phyloP scores from a whole-genome alignment of 1,284 basidiomycete genomes.

The Sphaerobolus stellatus region DNA sequence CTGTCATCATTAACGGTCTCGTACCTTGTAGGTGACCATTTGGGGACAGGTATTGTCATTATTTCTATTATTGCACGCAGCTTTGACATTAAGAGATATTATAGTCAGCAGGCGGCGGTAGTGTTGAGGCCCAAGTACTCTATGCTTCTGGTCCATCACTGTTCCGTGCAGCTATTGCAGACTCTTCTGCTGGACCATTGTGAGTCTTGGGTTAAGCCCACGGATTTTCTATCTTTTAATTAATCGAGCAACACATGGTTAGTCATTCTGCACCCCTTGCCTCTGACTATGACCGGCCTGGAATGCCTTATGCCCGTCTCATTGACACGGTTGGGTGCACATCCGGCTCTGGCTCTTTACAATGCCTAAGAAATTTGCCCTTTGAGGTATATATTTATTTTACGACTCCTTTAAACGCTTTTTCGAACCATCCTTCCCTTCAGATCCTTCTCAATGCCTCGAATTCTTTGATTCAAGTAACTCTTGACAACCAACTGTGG shows the following conservation, averaged over 20 bases:
- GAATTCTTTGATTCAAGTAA: conserved; percentile 45
- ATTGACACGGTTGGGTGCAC: conserved; percentile 47
- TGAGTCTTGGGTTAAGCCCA: conserved; percentile 28
- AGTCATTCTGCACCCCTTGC: conserved; percentile 57
- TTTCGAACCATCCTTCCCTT: not conserved
- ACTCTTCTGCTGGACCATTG: conserved; percentile 58
- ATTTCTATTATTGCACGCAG: not conserved
- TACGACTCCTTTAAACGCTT: not conserved
- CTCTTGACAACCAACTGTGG: conserved; percentile 58
- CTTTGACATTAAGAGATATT: not conserved
- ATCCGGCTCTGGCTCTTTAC: conserved; percentile 39
- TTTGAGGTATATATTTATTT: conserved; percentile 39
- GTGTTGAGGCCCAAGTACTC: conserved; percentile 50
- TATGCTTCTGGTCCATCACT: conserved; percentile 41
- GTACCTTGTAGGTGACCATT: conserved; percentile 50
- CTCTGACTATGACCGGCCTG: conserved; percentile 52
- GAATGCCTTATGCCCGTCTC: conserved; percentile 51
- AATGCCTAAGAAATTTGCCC: conserved; percentile 48
- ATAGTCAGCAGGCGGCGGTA: conserved; percentile 58
- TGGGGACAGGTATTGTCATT: conserved; percentile 53
- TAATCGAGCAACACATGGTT: not conserved
- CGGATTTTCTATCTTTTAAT: not conserved
- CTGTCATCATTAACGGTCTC: not conserved
- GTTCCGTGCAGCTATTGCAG: conserved; percentile 56
- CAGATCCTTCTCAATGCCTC: conserved; percentile 48